phyloP scores from a whole-genome alignment of 2,329 filamentous ascomycete genomes.

The Colletotrichum simmondsii region DNA sequence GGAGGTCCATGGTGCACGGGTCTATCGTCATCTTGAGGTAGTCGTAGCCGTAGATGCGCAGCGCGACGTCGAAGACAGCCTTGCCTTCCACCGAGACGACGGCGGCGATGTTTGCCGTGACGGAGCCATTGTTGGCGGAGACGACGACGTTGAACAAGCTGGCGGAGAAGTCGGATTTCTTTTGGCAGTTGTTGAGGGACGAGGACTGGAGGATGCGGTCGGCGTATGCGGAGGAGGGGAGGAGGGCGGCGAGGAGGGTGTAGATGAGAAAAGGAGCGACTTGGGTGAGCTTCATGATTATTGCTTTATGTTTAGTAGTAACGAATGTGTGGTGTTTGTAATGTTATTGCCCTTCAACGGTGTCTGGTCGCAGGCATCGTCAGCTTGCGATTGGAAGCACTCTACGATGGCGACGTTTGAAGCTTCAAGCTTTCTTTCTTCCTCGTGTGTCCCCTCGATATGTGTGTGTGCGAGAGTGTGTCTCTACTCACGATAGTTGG shows the following conservation, averaged over 20 bases:
- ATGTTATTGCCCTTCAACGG: not conserved
- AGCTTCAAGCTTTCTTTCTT: not conserved
- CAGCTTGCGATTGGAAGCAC: not conserved
- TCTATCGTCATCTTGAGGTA: constrained; percentile 75
- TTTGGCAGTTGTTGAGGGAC: constrained; percentile 86
- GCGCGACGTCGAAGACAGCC: constrained; percentile 79
- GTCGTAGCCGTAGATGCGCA: constrained; percentile 85
- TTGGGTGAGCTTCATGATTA: constrained; percentile 22
- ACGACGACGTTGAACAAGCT: constrained; percentile 88
- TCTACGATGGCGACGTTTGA: not conserved
- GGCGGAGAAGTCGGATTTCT: constrained; percentile 86
- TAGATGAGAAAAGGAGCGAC: constrained; percentile 49
- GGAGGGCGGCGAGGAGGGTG: constrained; percentile 54
- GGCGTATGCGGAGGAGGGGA: constrained; percentile 61
- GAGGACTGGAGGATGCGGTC: constrained; percentile 80
- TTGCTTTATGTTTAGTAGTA: not conserved
- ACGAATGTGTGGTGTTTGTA: not conserved
- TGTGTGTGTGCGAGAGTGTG: not conserved
- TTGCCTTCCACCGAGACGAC: constrained; percentile 86
- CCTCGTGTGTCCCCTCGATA: not conserved
- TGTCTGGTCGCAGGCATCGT: not conserved
- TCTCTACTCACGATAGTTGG: not conserved
- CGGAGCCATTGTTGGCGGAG: constrained; percentile 78
- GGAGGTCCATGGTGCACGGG: constrained; percentile 77
- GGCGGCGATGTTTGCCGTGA: constrained; percentile 80